A percentile compares a stretch with the other conserved stretches of the same genome.
Evolutionary conservation across 2,329 filamentous ascomycete genomes (phyloP).

Genomic region (Thielaviopsis ethacetica): DNA sequence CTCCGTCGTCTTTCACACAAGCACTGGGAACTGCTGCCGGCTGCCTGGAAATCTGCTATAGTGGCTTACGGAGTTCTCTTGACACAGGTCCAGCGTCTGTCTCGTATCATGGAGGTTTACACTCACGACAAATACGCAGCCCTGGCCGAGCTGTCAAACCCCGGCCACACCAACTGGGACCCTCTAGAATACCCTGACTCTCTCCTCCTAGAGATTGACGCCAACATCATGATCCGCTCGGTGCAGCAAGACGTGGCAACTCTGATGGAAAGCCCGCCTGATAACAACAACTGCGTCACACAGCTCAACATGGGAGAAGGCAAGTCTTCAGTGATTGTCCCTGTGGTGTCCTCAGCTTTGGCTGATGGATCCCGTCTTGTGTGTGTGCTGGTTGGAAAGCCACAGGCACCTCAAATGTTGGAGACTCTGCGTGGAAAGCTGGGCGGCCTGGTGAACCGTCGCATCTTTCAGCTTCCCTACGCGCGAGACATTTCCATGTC

Average conservation of each 20-base stretch:
- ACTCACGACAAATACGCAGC: conserved; percentile 17
- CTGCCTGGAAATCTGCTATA: conserved; percentile 21
- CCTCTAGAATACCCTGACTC: conserved; percentile 37
- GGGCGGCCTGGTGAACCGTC: conserved; percentile 36
- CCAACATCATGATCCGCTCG: conserved; percentile 40
- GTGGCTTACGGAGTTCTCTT: conserved; percentile 25
- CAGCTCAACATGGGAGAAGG: conserved; percentile 60
- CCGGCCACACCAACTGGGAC: conserved; percentile 40
- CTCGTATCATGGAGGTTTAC: conserved; percentile 16
- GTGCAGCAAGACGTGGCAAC: conserved; percentile 41
- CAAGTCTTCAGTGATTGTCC: conserved; percentile 53
- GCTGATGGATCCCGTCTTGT: conserved; percentile 35
- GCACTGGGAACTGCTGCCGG: conserved; percentile 17
- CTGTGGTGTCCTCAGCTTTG: conserved; percentile 39
- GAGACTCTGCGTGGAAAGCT: conserved; percentile 38
- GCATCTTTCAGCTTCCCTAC: conserved; percentile 42
- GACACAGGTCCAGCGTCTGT: conserved; percentile 24
- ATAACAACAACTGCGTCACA: conserved; percentile 33
- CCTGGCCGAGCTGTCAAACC: conserved; percentile 27
- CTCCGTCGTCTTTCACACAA: conserved; percentile 19
- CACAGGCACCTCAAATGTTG: conserved; percentile 43
- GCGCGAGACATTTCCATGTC: conserved; percentile 30
- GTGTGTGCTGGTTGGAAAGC: conserved; percentile 43
- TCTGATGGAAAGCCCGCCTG: conserved; percentile 32
- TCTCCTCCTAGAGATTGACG: conserved; percentile 49